phyloP scores from a whole-genome alignment of 257 asterid species.

The Jasminum sambac region DNA sequence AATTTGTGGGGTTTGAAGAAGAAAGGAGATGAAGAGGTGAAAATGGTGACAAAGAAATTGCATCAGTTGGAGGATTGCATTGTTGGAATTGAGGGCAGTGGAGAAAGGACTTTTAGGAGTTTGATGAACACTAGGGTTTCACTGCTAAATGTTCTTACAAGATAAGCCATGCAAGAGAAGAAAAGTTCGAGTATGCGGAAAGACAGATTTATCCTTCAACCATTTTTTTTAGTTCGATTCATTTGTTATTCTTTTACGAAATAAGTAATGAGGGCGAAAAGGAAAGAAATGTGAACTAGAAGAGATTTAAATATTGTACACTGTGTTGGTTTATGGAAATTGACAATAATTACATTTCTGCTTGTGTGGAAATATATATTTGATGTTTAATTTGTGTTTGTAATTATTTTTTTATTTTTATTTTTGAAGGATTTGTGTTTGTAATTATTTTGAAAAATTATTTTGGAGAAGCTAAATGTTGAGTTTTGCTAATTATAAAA shows the following conservation, averaged over 20 bases:
- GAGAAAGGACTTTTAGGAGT: slow-evolving; percentile 69
- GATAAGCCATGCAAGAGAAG: slow-evolving; percentile 16
- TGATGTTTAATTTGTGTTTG: too few relatives aligned
- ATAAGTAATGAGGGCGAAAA: slow-evolving; percentile 11
- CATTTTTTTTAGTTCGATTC: neutral
- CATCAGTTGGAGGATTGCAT: slow-evolving; percentile 60
- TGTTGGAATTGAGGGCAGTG: slow-evolving; percentile 57
- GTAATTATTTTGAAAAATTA: too few relatives aligned
- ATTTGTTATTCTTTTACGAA: slow-evolving; percentile 16
- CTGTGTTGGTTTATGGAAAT: neutral
- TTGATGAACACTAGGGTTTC: slow-evolving; percentile 80
- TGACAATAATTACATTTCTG: too few relatives aligned
- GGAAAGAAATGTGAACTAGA: neutral
- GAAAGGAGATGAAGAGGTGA: slow-evolving; percentile 54
- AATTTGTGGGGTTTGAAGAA: slow-evolving; percentile 38
- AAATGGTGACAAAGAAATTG: slow-evolving; percentile 52
- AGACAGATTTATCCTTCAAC: neutral
- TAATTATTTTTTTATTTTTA: too few relatives aligned
- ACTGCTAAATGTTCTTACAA: slow-evolving; percentile 73
- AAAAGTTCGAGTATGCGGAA: neutral
- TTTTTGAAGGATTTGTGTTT: too few relatives aligned
- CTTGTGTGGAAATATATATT: too few relatives aligned
- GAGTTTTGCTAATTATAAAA: too few relatives aligned
- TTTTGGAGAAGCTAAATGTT: too few relatives aligned
- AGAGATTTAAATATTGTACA: slow-evolving; percentile 23